These are phyloP conservation scores for Colletotrichum cuscutae DNA, from an alignment of 2,329 filamentous ascomycete species.

Conservation along the genomic window DNA sequence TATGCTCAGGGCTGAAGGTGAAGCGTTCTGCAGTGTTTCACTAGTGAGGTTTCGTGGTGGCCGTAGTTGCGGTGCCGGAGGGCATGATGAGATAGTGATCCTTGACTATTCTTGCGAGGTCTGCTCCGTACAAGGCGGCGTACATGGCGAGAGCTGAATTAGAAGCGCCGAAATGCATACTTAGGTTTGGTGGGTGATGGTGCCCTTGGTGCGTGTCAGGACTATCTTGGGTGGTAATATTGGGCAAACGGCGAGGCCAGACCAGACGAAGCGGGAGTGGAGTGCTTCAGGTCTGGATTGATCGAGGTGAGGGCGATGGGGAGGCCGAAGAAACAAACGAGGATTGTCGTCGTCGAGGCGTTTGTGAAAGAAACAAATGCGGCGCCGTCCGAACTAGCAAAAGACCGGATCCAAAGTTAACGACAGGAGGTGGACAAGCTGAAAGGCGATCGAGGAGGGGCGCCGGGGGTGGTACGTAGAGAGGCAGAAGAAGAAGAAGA, in stretches of 20 bases:
- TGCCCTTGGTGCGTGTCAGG: no score
- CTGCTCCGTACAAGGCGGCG: neutral
- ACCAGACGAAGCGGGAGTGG: slow-evolving; percentile 1
- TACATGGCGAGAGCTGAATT: neutral
- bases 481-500: neutral
- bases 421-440: neutral
- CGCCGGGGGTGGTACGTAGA: neutral
- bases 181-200: neutral
- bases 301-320: neutral
- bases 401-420: slow-evolving; percentile 9
- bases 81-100: neutral
- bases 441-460: neutral
- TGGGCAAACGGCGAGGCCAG: slow-evolving; percentile 15
- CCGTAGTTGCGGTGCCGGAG: neutral
- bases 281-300: slow-evolving; percentile 16
- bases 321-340: neutral
- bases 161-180: slow-evolving; percentile 12
- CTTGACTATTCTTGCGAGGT: neutral
- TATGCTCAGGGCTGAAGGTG: slow-evolving; percentile 14
- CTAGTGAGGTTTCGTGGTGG: slow-evolving; percentile 25
- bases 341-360: neutral
- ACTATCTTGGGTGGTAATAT: slow-evolving; percentile 7
- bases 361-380: slow-evolving; percentile 13
- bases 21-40: slow-evolving; percentile 22
- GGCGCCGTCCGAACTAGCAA: neutral